A percentile compares a stretch with the other conserved stretches of the same genome.
phyloP scores from a whole-genome alignment of 352 stramenopile genomes.

The Pythium insidiosum region DNA sequence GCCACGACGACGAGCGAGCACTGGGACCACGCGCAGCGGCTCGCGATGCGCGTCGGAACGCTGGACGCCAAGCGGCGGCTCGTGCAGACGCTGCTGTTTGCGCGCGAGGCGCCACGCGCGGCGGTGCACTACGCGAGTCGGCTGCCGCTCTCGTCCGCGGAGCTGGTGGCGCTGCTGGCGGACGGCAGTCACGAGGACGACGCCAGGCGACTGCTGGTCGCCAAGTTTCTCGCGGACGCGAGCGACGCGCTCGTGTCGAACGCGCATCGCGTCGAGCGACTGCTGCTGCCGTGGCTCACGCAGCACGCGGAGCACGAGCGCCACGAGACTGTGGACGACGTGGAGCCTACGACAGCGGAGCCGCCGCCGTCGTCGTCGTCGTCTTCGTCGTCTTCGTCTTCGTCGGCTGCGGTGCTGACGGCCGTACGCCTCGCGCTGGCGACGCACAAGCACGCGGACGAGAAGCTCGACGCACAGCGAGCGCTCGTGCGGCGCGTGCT shows the following conservation, averaged over 20 bases:
- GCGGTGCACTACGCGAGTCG: constrained; percentile 66
- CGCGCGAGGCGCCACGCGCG: constrained; percentile 27
- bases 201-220: constrained; percentile 16
- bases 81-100: constrained; percentile 28
- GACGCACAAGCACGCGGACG: constrained; percentile 12
- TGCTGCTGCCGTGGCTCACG: constrained; percentile 57
- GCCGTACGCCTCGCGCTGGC: constrained; percentile 27
- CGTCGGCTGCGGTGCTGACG: constrained; percentile 13
- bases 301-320: constrained; percentile 5
- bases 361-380: too few relatives aligned
- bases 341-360: not conserved
- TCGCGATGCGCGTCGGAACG: constrained; percentile 33
- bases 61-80: constrained; percentile 26
- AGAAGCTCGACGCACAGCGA: constrained; percentile 31
- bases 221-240: constrained; percentile 55
- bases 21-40: constrained; percentile 54
- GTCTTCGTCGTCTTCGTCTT: too few relatives aligned
- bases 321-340: too few relatives aligned
- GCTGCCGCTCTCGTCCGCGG: constrained; percentile 20
- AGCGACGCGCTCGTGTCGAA: constrained; percentile 23
- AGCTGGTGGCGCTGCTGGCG: constrained; percentile 19
- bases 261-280: constrained; percentile 22
- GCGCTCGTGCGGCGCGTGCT: constrained; percentile 28
- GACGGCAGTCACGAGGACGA: constrained; percentile 5
- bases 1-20: constrained; percentile 28